phyloP scores from a whole-genome alignment of 2,329 filamentous ascomycete species.

The Cercospora berteroae region DNA sequence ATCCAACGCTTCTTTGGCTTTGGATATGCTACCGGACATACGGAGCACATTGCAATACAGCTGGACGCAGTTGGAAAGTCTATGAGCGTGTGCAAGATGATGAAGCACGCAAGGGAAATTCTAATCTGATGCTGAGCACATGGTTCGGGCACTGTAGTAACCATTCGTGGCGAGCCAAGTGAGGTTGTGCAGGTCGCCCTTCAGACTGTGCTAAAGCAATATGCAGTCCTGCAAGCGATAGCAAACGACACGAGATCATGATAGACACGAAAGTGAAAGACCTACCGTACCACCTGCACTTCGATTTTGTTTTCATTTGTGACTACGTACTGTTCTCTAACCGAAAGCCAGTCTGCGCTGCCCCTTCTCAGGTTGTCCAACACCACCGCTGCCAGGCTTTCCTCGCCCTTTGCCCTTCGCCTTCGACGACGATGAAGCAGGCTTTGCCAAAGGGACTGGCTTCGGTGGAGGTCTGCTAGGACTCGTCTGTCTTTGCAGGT shows the following conservation, averaged over 20 bases:
- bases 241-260: neutral
- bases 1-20: neutral
- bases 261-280: neutral
- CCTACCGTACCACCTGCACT: neutral
- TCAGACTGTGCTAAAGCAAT: neutral
- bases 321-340: conserved; percentile 16
- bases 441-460: conserved; percentile 18
- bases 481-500: conserved; percentile 65
- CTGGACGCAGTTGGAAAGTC: neutral
- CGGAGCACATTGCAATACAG: neutral
- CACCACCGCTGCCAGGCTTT: conserved; percentile 36
- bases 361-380: conserved; percentile 42
- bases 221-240: neutral
- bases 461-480: conserved; percentile 26
- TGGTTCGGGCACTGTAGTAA: neutral
- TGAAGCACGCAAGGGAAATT: neutral
- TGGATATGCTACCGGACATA: neutral
- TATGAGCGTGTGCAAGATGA: neutral
- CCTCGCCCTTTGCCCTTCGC: conserved; percentile 36
- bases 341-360: conserved; percentile 49
- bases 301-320: neutral
- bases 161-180: neutral
- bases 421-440: conserved; percentile 29
- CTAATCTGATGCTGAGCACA: neutral
- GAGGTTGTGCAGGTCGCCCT: neutral